These are phyloP conservation scores for Trichoderma sp. DNA, from an alignment of 2,329 filamentous ascomycete species.

Conservation along the genomic window DNA sequence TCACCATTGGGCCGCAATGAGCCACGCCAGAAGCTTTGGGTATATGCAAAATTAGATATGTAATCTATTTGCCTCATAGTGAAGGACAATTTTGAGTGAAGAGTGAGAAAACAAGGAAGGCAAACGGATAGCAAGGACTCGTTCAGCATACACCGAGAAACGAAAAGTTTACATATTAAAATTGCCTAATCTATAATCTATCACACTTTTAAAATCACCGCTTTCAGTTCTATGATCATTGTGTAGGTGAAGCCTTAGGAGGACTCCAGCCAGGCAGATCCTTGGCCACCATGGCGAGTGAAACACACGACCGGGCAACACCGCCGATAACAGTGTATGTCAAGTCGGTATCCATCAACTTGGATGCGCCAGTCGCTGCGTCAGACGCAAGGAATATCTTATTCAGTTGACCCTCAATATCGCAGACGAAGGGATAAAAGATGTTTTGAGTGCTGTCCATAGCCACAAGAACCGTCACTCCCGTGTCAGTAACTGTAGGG, in stretches of 20 bases:
- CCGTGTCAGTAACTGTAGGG: neutral
- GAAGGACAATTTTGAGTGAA: too few relatives aligned
- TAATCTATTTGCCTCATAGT: too few relatives aligned
- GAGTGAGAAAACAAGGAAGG: too few relatives aligned
- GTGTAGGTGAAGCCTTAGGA: neutral
- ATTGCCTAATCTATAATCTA: neutral
- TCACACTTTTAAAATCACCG: neutral
- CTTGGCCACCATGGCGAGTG: constrained; percentile 1
- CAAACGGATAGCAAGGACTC: neutral
- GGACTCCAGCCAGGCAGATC: neutral
- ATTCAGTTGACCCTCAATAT: neutral
- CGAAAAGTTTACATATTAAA: neutral
- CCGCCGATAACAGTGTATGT: neutral
- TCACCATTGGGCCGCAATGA: neutral
- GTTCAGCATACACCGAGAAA: neutral
- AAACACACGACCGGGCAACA: neutral
- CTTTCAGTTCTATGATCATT: neutral
- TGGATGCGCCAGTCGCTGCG: neutral
- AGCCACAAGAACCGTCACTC: neutral
- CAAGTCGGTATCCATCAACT: neutral
- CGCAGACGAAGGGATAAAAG: neutral
- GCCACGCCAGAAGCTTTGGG: neutral
- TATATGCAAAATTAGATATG: too few relatives aligned
- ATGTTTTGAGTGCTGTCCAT: neutral
- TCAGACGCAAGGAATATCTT: neutral